Conservation (phyloP, 2,329 filamentous ascomycete species). For the Fusarium sp. region DNA sequence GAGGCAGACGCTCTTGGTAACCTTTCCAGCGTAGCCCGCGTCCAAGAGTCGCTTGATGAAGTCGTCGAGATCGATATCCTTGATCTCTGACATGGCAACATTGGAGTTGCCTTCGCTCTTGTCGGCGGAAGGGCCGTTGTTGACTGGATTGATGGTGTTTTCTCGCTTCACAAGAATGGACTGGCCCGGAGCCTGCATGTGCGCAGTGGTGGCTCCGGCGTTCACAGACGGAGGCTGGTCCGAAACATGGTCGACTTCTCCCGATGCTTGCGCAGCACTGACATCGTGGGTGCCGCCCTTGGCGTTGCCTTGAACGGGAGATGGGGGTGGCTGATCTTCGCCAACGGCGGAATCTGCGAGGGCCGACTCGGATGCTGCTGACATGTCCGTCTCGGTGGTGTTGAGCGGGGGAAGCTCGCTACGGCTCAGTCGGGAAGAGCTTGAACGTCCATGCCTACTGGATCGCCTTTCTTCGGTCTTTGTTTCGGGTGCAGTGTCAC, state of each 20-base stretch:
- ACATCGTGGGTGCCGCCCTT: constrained; percentile 82
- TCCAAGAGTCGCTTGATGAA: constrained; percentile 96
- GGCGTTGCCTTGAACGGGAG: constrained; percentile 82
- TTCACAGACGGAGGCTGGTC: constrained; percentile 83
- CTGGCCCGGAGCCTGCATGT: constrained; percentile 80
- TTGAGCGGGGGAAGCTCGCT: constrained; percentile 59
- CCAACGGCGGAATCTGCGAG: constrained; percentile 50
- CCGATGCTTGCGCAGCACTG: constrained; percentile 82
- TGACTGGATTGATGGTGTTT: constrained; percentile 75
- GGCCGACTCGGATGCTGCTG: constrained; percentile 59
- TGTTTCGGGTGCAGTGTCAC: constrained; percentile 69
- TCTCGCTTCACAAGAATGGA: constrained; percentile 91
- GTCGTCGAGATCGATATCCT: constrained; percentile 94
- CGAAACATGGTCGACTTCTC: constrained; percentile 94
- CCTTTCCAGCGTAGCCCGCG: constrained; percentile 94
- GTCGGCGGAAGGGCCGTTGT: constrained; percentile 61
- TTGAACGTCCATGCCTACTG: constrained; percentile 70
- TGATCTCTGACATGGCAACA: constrained; percentile 90
- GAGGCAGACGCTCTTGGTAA: constrained; percentile 96
- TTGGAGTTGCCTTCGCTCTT: constrained; percentile 61
- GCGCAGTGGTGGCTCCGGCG: constrained; percentile 68
- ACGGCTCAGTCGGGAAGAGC: constrained; percentile 61
- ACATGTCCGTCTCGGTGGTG: constrained; percentile 58
- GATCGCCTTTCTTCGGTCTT: constrained; percentile 78
- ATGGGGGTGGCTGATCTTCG: constrained; percentile 78